Conservation (phyloP, 441 rosid species). For the Metrosideros polymorpha region DNA sequence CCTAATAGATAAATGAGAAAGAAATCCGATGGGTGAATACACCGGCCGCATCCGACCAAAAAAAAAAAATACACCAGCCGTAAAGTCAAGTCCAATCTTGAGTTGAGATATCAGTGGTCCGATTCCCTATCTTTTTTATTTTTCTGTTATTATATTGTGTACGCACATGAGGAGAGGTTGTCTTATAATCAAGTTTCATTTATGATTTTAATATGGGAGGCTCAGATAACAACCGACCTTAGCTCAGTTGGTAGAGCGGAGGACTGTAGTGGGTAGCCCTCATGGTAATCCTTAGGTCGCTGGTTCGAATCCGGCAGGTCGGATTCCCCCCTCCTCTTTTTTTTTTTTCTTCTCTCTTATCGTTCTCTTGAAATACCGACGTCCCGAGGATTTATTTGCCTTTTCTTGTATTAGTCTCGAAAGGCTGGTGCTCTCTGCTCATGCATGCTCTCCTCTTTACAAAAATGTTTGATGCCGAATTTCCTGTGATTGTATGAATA, state of each 20-base stretch:
- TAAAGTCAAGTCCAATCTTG: background rate
- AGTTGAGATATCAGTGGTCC: background rate
- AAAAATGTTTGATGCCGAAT: background rate
- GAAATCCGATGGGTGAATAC: background rate
- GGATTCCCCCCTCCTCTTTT: accelerated
- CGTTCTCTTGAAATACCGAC: too few species aligned
- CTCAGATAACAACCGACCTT: constrained; percentile 29
- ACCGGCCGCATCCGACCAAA: too few species aligned
- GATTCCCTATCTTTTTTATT: background rate
- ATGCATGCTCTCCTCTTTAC: background rate
- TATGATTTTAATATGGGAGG: accelerated
- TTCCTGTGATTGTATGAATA: background rate
- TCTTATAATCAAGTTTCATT: too few species aligned
- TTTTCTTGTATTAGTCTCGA: background rate
- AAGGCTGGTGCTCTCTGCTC: background rate
- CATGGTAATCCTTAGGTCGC: background rate
- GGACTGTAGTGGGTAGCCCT: constrained; percentile 31
- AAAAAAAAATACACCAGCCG: too few species aligned
- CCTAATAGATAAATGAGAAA: background rate
- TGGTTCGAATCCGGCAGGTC: background rate
- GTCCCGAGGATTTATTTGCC: background rate
- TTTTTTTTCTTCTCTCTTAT: background rate
- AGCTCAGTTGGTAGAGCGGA: constrained; percentile 74
- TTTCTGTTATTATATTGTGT: background rate
- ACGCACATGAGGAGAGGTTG: background rate